Evolutionary conservation across 495 filamentous ascomycete species (phyloP), one percentile per base, ranked within the genome.

Genomic region (Neohortaea acidophila): DNA sequence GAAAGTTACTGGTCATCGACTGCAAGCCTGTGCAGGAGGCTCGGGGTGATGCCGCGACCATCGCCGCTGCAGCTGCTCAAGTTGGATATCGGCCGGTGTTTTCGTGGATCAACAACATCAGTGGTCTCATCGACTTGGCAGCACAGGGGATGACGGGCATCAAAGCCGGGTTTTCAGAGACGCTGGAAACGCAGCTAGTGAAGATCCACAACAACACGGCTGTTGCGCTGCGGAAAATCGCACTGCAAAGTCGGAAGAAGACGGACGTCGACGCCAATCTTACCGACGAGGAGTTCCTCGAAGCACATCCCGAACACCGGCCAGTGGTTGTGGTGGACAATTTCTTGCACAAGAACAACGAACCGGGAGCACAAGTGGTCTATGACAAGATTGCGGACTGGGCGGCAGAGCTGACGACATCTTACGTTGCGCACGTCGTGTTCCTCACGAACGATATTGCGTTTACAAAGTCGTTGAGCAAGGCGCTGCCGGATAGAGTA

Each of bases 61-160:
- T 97, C 38, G 64, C 67, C 39, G 76, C 79, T 33, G 79, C 84
- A 2, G 91, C 91, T 1, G 56, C 61, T 4, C 72, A 87, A 50
- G 89, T 96, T 39, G 89, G 89, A 26, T 97, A 96, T 49, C 66
- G 84, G 1, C 89, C 89, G 0, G 70, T 97, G 5, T 97, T 97
- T 57, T 87, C 81, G 0, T 97, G 84, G 81, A 77, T 89, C 64
- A 97, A 97, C 56, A 93, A 75, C 45, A 70, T 94, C 40, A 91
- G 80, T 56, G 92, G 83, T 54, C 67, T 93, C 45, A 66, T 93
- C 44, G 89, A 97, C 47, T 70, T 97, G 28, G 89, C 85, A 13
- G 79, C 86, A 12, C 86, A 94, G 49, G 81, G 89, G 43, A 85
- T 87, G 24, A 92, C 91, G 25, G 89, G 89, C 10, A 79, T 85